Percentiles rank a stretch among this genome's conserved stretches.
Conservation (phyloP, 495 filamentous ascomycete genomes). For the Staphylotrichum tortipilum region DNA sequence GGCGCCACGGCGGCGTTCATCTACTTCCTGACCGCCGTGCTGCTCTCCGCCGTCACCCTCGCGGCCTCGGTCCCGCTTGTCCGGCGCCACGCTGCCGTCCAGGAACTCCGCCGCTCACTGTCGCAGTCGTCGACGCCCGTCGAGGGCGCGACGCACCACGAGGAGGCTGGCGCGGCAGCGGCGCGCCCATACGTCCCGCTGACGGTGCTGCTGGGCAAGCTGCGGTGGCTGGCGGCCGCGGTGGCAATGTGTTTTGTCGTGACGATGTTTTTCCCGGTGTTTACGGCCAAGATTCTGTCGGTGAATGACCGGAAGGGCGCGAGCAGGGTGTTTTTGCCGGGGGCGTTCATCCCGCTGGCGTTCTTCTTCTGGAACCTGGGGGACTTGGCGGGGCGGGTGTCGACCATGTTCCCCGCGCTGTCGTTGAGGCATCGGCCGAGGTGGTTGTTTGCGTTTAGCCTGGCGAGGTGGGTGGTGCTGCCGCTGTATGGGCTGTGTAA, state of each 20-base stretch:
- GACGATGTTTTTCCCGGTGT: constrained; percentile 93
- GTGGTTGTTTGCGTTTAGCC: constrained; percentile 52
- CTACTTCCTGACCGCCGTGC: constrained; percentile 86
- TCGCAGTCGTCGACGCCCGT: constrained; percentile 35
- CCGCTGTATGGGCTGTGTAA: constrained; percentile 90
- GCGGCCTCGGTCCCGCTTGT: constrained; percentile 45
- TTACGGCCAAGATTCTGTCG: constrained; percentile 72
- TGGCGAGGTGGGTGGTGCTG: constrained; percentile 60
- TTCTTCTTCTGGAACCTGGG: constrained; percentile 94
- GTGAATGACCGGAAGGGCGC: constrained; percentile 44
- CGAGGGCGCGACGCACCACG: constrained; percentile 34
- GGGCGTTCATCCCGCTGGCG: constrained; percentile 77
- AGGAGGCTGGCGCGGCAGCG: too few species aligned
- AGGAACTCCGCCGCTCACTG: constrained; percentile 30
- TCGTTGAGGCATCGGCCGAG: constrained; percentile 52
- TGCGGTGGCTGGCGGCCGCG: constrained; percentile 59
- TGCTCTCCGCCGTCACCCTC: constrained; percentile 49
- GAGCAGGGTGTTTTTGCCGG: constrained; percentile 53
- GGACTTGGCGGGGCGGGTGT: constrained; percentile 69
- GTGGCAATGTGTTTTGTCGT: constrained; percentile 72
- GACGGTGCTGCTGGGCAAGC: constrained; percentile 57
- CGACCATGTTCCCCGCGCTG: constrained; percentile 51
- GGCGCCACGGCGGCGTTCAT: constrained; percentile 65
- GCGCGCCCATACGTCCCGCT: constrained; percentile 56
- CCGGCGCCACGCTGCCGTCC: constrained; percentile 34